These are phyloP conservation scores for Cadophora gregata DNA, from an alignment of 2,329 filamentous ascomycete species.

Conservation along the genomic window DNA sequence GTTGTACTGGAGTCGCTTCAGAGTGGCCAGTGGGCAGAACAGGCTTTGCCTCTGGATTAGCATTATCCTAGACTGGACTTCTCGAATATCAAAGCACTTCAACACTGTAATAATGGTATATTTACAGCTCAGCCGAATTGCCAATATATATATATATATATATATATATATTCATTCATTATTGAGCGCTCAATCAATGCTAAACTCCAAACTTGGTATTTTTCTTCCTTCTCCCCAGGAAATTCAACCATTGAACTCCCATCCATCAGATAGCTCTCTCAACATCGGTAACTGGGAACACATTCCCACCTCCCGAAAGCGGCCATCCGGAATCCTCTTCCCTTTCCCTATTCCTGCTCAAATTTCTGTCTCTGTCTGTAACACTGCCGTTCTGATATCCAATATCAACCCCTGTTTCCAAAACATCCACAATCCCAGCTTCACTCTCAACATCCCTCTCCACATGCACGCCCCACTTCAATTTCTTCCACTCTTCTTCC, in stretches of 20 bases:
- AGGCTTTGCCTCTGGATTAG: no score
- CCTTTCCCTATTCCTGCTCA: neutral
- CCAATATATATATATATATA: no score
- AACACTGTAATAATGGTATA: no score
- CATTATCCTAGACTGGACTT: no score
- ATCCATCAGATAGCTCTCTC: neutral
- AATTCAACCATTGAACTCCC: no score
- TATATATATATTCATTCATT: no score
- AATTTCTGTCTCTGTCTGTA: neutral
- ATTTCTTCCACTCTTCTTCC: neutral
- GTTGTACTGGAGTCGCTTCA: no score
- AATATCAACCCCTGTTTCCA: neutral
- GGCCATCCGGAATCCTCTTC: neutral
- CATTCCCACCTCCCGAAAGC: neutral
- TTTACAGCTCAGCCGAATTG: no score
- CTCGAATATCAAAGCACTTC: no score
- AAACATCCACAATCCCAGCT: neutral
- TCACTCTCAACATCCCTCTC: neutral
- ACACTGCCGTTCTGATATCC: neutral
- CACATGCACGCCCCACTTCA: neutral
- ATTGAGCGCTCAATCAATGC: no score
- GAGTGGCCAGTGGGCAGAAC: no score
- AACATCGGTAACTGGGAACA: neutral
- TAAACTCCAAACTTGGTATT: no score
- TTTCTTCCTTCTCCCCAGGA: neutral